phyloP scores from a whole-genome alignment of 83 land plant genomes.

The Thuja plicata region DNA sequence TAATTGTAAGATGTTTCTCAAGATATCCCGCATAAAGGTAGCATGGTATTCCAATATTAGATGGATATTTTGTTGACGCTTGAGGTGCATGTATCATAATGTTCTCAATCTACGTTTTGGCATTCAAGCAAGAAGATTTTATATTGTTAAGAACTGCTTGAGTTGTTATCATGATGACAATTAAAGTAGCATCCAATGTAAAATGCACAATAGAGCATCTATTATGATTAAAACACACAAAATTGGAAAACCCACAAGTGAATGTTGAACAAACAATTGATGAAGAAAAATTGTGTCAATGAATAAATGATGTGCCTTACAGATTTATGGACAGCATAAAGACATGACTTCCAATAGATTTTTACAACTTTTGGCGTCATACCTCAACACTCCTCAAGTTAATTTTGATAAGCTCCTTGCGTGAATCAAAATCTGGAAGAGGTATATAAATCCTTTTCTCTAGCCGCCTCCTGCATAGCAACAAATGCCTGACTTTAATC shows the following conservation, averaged over 20 bases:
- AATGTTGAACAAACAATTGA: neutral
- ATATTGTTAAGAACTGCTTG: too few relatives aligned
- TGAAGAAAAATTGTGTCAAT: neutral
- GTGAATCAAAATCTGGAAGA: slow-evolving; percentile 85
- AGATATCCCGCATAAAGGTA: neutral
- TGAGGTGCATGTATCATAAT: neutral
- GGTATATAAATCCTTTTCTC: slow-evolving; percentile 98
- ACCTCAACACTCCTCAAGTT: slow-evolving; percentile 96
- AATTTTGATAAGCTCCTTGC: slow-evolving; percentile 90
- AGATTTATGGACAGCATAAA: neutral
- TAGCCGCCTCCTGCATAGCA: slow-evolving; percentile 80
- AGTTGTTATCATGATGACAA: neutral
- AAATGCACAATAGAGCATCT: neutral
- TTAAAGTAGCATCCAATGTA: neutral
- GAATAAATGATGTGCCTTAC: neutral
- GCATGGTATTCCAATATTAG: neutral
- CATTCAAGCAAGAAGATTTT: neutral
- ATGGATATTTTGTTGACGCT: neutral
- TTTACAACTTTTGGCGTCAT: slow-evolving; percentile 1
- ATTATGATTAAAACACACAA: neutral
- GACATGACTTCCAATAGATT: neutral
- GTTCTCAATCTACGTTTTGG: neutral
- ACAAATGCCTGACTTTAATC: neutral
- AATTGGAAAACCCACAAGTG: neutral
- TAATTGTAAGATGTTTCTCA: neutral